These are phyloP conservation scores for Triticum dicoccoides DNA, from an alignment of 176 grass and related monocot species.

Conservation along the genomic window DNA sequence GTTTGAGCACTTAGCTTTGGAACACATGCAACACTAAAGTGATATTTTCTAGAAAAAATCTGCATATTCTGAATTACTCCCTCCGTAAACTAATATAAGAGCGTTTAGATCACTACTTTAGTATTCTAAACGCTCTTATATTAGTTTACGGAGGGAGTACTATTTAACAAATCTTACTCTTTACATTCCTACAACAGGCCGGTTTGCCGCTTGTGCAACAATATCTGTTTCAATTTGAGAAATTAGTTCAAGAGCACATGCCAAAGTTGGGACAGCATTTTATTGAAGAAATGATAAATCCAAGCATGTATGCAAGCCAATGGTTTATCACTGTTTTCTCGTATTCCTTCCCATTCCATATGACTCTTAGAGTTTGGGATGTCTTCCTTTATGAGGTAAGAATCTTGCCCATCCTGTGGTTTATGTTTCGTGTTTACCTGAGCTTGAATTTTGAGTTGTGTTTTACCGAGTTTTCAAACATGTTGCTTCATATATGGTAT, in stretches of 20 bases:
- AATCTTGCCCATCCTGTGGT: background rate
- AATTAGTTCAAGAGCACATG: constrained; percentile 78
- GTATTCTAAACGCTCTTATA: no score
- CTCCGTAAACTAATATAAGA: no score
- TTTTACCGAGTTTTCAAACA: constrained; percentile 13
- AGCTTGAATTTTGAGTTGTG: background rate
- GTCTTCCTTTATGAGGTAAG: constrained; percentile 94
- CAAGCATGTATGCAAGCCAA: constrained; percentile 97
- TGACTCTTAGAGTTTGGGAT: constrained; percentile 94
- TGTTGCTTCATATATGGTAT: background rate
- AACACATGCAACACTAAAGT: background rate
- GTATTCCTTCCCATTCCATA: constrained; percentile 86
- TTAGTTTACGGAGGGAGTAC: no score
- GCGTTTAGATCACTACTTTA: no score
- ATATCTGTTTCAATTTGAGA: constrained; percentile 85
- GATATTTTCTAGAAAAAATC: background rate
- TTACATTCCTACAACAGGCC: constrained; percentile 50
- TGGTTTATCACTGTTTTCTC: constrained; percentile 99
- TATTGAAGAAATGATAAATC: constrained; percentile 92
- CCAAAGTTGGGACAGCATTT: constrained; percentile 90
- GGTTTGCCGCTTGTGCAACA: constrained; percentile 88
- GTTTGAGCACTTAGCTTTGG: constrained; percentile 5
- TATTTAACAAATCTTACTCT: constrained; percentile 26
- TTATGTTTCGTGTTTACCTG: background rate
- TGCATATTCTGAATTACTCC: constrained; percentile 11